A percentile compares a stretch with the other conserved stretches of the same genome.
Evolutionary conservation across 2,329 filamentous ascomycete genomes (phyloP).

Genomic region (Alternaria tenuissima): DNA sequence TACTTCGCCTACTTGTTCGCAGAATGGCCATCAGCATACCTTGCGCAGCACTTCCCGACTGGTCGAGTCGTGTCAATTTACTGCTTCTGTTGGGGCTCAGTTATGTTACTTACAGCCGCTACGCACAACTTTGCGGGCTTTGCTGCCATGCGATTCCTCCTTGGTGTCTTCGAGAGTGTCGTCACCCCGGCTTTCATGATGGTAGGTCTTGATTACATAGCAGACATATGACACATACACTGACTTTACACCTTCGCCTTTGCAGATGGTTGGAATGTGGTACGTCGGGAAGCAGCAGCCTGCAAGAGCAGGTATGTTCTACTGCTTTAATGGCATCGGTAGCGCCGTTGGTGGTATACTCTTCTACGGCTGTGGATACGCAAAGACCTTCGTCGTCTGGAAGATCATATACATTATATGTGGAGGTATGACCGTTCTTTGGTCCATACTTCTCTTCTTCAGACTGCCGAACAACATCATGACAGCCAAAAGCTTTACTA

Average conservation of each 20-base stretch:
- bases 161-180: slow-evolving; percentile 33
- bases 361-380: slow-evolving; percentile 53
- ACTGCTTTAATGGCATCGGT: slow-evolving; percentile 33
- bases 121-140: slow-evolving; percentile 31
- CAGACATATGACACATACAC: not conserved
- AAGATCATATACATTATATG: slow-evolving; percentile 57
- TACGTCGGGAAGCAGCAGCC: slow-evolving; percentile 26
- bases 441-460: slow-evolving; percentile 55
- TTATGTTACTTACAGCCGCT: slow-evolving; percentile 32
- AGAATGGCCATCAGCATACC: slow-evolving; percentile 31
- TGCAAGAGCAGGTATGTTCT: slow-evolving; percentile 34
- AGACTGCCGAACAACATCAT: slow-evolving; percentile 54
- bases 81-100: slow-evolving; percentile 27
- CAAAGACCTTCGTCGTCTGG: slow-evolving; percentile 55
- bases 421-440: slow-evolving; percentile 56
- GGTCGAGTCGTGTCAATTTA: slow-evolving; percentile 41
- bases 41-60: slow-evolving; percentile 45
- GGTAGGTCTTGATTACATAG: slow-evolving; percentile 14
- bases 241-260: not conserved
- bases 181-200: slow-evolving; percentile 32
- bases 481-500: slow-evolving; percentile 52
- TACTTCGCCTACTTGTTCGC: slow-evolving; percentile 55
- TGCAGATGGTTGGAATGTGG: slow-evolving; percentile 16
- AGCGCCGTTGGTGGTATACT: slow-evolving; percentile 43
- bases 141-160: slow-evolving; percentile 28